Base-by-base conservation (phyloP, 2,329 filamentous ascomycete species). In the Ophiosphaerella korrae region DNA sequence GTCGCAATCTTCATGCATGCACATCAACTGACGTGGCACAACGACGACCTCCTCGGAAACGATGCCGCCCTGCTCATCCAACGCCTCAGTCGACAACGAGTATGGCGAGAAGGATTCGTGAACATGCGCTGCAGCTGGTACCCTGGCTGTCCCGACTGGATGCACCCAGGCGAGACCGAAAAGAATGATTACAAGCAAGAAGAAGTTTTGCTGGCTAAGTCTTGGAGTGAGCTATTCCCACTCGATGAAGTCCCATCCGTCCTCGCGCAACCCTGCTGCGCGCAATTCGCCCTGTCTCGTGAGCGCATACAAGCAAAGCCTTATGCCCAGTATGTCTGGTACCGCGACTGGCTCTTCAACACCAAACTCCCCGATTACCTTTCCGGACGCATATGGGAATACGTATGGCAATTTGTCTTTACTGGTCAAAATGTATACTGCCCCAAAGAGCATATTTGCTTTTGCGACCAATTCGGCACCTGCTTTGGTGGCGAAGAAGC, bases 331-430 rank as follows among this genome's bases (percentile, higher is more conserved):
- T 87, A 82, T 62, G 72, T 83, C 16, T 81, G 78, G 62, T 82
- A 84, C 59, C 78, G 84, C 23, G 80, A 85, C 59, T 87, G 84
- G 84, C 70, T 87, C 2, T 73, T 85, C 24, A 75, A 77, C n/a
- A 86, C 84, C 0, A 74, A 79, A 16, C 64, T 86, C 26, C 74
- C 72, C 18, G 83, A 86, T 61, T 78, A 78, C 36, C 74, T 86
- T 16, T 81, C 80, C 11, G 84, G 84, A 2, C 77, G 84, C 2
- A 76, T 86, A 13, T 86, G 83, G 75, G 84, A 87, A 65, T 86
- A 87, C 62, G 70, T 85, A 1, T 87, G 84, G 84, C 83, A 86
- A 52, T 83, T 80, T 51, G 77, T 87, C 12, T 87, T 86, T 64
- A 82, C 82, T 0, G 81, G 79, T 1, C 53, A 74, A 13, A 73